Evolutionary conservation across 352 stramenopile genomes (phyloP), one percentile per base, ranked within the genome.

Genomic region (Phytopythium boreale): DNA sequence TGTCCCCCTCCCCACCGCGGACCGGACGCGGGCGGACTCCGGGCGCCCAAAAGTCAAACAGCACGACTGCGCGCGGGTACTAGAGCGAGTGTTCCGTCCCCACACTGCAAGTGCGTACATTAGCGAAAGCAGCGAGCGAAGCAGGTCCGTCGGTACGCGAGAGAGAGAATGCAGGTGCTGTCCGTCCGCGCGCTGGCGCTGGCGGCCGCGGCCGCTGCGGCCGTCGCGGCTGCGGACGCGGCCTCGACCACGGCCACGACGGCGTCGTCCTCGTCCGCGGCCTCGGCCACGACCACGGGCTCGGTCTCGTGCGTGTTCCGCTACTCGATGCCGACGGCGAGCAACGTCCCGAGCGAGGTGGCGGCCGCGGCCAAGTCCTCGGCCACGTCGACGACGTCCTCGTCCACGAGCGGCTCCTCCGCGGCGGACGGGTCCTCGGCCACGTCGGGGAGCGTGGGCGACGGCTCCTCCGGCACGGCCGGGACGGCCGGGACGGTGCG

Each of bases 321-420:
- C 19, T 87, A 85, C 56, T 73, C 76, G 36, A 80, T 87, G 76
- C 72, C 78, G 14, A 87, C 78, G 5, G 73, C 69, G 6, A 80
- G 67, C 11, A 86, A 84, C 61, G n/a, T 84, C 11, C 66, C 70
- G 0, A 75, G 64, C 41, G 63, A 72, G 36, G 62, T 84, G 49
- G 58, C 68, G 27, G 77, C 66, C 8, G 61, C 66, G 17, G 9
- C 41, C 4, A 44, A 41, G 53, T 49, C 59, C 26, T 64, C 69
- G 7, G 58, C 60, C 31, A 63, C 53, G 31, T 5, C 56, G 17
- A 14, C n/a, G 4, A 58, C 44, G 46, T 62, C 59, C 11, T 56
- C 61, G 37, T 69, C 76, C 1, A 60, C 71, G 29, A 74, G 66
- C 36, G 63, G 66, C 26, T 60, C 66, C 26, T 51, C 64, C 2